A percentile compares a stretch with the other conserved stretches of the same genome.
phyloP scores from a whole-genome alignment of 2,329 filamentous ascomycete species.

The Tolypocladium tundrense region DNA sequence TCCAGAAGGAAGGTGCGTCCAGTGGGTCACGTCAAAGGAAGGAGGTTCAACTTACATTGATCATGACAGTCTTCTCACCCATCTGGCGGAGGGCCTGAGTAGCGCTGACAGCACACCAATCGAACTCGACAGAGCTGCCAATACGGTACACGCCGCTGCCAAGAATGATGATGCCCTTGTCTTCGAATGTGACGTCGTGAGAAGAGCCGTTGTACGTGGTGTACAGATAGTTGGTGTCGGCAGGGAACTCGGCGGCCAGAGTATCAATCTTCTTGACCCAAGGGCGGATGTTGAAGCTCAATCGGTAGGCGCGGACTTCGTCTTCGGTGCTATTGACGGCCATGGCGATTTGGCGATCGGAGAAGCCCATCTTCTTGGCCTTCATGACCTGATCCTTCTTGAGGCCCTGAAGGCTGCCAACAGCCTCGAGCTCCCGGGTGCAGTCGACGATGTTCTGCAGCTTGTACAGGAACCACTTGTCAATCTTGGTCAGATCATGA shows the following conservation, averaged over 20 bases:
- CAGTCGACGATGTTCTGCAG: constrained; percentile 94
- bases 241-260: constrained; percentile 90
- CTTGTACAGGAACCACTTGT: constrained; percentile 99
- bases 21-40: neutral
- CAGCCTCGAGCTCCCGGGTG: constrained; percentile 72
- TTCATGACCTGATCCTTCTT: constrained; percentile 82
- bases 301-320: constrained; percentile 74
- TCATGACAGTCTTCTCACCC: constrained; percentile 97
- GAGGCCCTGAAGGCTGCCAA: constrained; percentile 71
- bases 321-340: constrained; percentile 82
- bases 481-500: constrained; percentile 93
- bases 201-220: constrained; percentile 95
- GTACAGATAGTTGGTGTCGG: constrained; percentile 90
- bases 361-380: constrained; percentile 97
- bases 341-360: constrained; percentile 84
- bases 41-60: constrained; percentile 53
- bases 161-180: constrained; percentile 80
- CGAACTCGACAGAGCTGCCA: constrained; percentile 94
- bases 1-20: no score
- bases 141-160: constrained; percentile 97
- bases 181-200: constrained; percentile 89
- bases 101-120: constrained; percentile 94
- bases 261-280: constrained; percentile 99
- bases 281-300: constrained; percentile 79
- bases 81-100: constrained; percentile 73